A percentile compares a stretch with the other conserved stretches of the same genome.
Evolutionary conservation across 768 basidiomycete genomes (phyloP).

Genomic region (Rhizopogon rudus): DNA sequence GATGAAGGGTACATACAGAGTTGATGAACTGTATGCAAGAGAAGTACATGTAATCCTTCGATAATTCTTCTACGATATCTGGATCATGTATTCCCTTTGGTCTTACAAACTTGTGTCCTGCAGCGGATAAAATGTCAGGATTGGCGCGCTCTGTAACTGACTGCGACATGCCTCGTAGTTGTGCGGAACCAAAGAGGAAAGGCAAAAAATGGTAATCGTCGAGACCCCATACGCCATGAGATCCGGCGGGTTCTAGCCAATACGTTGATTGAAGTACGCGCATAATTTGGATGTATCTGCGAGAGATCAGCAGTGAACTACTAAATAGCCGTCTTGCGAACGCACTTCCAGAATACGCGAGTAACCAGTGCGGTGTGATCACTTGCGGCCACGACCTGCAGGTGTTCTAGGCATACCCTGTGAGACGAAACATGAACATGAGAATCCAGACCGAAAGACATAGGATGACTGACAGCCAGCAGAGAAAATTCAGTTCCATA

Average conservation of each 20-base stretch:
- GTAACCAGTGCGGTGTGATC: constrained; percentile 78
- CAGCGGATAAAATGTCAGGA: neutral
- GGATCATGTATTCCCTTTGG: constrained; percentile 91
- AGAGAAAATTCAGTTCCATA: constrained; percentile 97
- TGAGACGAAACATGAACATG: neutral
- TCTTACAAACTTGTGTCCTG: constrained; percentile 84
- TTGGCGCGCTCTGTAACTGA: neutral
- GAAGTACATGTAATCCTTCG: constrained; percentile 94
- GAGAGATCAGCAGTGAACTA: neutral
- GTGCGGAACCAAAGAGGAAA: constrained; percentile 83
- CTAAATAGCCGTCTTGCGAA: neutral
- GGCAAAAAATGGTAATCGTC: constrained; percentile 97
- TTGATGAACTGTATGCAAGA: constrained; percentile 96
- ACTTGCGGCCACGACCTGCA: constrained; percentile 55
- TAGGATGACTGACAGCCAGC: constrained; percentile 74
- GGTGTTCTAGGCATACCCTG: constrained; percentile 76
- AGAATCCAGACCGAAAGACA: neutral
- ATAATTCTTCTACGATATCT: constrained; percentile 89
- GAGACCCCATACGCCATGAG: constrained; percentile 96
- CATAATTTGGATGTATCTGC: constrained; percentile 73
- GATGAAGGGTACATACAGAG: constrained; percentile 48
- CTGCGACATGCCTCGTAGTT: constrained; percentile 48
- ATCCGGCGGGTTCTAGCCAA: constrained; percentile 98
- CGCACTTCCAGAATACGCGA: constrained; percentile 84
- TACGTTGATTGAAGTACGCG: constrained; percentile 87